These are phyloP conservation scores for Fagus crenata DNA, from an alignment of 306 rosid genomes.

Conservation along the genomic window DNA sequence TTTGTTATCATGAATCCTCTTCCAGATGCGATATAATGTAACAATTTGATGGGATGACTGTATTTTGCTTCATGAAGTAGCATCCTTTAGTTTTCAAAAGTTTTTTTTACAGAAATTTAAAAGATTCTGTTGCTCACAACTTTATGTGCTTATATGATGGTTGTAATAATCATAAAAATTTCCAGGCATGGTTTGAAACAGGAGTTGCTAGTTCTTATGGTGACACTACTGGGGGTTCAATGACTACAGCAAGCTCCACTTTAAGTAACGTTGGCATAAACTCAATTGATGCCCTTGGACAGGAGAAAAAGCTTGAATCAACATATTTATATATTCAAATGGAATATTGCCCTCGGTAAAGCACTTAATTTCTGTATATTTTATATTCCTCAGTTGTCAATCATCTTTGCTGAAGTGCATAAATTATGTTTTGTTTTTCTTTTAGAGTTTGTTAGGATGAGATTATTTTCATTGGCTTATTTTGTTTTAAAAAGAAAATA, in stretches of 20 bases:
- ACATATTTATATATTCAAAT: slow-evolving; percentile 93
- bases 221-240: slow-evolving; percentile 64
- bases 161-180: slow-evolving; percentile 38
- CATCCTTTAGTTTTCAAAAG: neutral
- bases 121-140: neutral
- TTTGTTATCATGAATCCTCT: slow-evolving; percentile 5
- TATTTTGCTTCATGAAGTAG: neutral
- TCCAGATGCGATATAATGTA: slow-evolving; percentile 20
- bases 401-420: neutral
- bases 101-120: neutral
- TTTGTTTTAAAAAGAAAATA: too few relatives aligned
- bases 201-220: slow-evolving; percentile 62
- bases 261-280: slow-evolving; percentile 55
- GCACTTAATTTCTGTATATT: slow-evolving; percentile 25
- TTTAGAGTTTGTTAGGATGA: neutral
- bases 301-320: slow-evolving; percentile 74
- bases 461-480: too few relatives aligned
- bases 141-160: slow-evolving; percentile 22
- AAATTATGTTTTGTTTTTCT: neutral
- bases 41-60: slow-evolving; percentile 1
- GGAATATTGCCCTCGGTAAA: slow-evolving; percentile 94
- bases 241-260: slow-evolving; percentile 63
- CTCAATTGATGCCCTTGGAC: slow-evolving; percentile 53
- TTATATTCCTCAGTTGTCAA: neutral
- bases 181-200: slow-evolving; percentile 97